Evolutionary conservation across 768 basidiomycete genomes (phyloP), one percentile per base, ranked within the genome.

Genomic region (Podaxis sp.): DNA sequence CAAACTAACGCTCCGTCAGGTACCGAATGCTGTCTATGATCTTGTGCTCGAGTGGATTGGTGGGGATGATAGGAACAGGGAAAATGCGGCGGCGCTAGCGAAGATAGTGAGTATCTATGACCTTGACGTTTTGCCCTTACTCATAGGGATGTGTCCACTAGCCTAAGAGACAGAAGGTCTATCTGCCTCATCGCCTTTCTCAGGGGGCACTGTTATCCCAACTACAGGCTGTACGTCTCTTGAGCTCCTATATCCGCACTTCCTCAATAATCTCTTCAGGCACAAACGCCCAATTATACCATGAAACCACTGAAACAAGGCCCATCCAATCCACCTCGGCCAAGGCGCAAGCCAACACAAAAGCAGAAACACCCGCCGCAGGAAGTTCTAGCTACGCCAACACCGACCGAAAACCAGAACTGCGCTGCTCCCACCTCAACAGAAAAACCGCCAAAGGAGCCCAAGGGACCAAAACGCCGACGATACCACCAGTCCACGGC

Each of bases 11-110:
- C 68, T 78, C 77, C 5, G 75, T 77, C 3, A 76, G 55, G 77
- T 81, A 1, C 77, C 81, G 6, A 69, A 74, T 16, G 68, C 74
- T 1, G 65, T 90, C 16, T 86, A 83, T 82, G 85, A 88, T 58
- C 78, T 80, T 0, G 70, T 91, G 42, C 72, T 74, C 35, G 74
- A 80, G 36, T 91, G 89, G 89, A 76, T 79, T 16, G 89, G 88
- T 13, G 76, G 81, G 18, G 75, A 80, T 61, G 77, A 82, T 27
- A 82, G 77, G 50, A 80, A 83, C 59, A 76, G 78, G 18, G 73
- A 79, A 62, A 86, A 83, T 69, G 76, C 70, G 42, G 72, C 73
- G 46, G 70, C 74, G 47, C 72, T 88, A 27, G 61, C 68, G 18
- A 69, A 73, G 28, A 70, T 85, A 61, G 88, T 89, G 66, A 64